Percentiles rank a stretch among this genome's conserved stretches.
phyloP scores from a whole-genome alignment of 129 eudicot species.

The Rutidosis leptorrhynchoides region DNA sequence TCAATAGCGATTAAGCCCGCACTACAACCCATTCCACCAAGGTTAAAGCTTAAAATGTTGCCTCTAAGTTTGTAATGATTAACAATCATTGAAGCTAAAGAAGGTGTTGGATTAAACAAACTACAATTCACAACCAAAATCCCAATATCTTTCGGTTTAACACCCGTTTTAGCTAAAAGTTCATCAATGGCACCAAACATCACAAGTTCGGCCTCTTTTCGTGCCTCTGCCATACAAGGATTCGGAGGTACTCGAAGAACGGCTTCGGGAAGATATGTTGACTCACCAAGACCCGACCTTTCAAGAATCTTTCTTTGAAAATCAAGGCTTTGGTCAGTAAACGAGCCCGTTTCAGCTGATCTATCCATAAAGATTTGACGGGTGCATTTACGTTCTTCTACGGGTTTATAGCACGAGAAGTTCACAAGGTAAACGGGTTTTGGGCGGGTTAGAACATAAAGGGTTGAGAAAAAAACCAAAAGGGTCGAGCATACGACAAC shows the following conservation, averaged over 20 bases:
- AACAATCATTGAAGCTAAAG: constrained; percentile 72
- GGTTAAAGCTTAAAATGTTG: constrained; percentile 68
- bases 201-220: constrained; percentile 82
- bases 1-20: constrained; percentile 86
- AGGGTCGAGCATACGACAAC: constrained; percentile 68
- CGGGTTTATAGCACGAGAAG: constrained; percentile 86
- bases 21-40: constrained; percentile 93
- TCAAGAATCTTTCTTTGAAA: constrained; percentile 81
- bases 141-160: constrained; percentile 84
- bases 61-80: constrained; percentile 88
- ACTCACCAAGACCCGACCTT: constrained; percentile 84
- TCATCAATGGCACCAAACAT: constrained; percentile 93
- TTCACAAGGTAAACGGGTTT: constrained; percentile 76
- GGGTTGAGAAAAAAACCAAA: constrained; percentile 66
- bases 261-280: constrained; percentile 81
- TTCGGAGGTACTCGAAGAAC: constrained; percentile 71
- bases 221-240: constrained; percentile 82
- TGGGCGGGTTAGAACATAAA: constrained; percentile 77
- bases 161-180: constrained; percentile 55
- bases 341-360: constrained; percentile 50
- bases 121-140: constrained; percentile 79
- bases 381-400: constrained; percentile 72
- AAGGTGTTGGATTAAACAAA: constrained; percentile 82
- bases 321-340: constrained; percentile 55
- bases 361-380: constrained; percentile 76